Conservation (phyloP, 768 basidiomycete species). For the Trametes meyenii region DNA sequence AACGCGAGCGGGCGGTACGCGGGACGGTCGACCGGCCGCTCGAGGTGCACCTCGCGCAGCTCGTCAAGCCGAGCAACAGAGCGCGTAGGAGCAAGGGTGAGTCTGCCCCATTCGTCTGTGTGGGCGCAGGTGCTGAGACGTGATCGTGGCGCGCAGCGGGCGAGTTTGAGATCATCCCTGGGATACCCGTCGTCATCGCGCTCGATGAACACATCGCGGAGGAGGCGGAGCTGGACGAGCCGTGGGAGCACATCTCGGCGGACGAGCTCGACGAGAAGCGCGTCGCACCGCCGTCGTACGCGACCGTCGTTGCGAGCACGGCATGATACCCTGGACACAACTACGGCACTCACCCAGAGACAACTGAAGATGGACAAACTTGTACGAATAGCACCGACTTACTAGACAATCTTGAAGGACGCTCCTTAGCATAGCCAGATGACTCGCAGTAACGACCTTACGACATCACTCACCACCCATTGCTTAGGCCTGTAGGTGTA, state of each 20-base stretch:
- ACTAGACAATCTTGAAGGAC: not conserved
- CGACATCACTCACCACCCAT: constrained; percentile 4
- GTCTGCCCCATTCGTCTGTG: constrained; percentile 21
- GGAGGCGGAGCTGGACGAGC: constrained; percentile 52
- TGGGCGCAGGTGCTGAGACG: not conserved
- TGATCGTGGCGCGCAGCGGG: constrained; percentile 36
- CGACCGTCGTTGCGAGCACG: constrained; percentile 22
- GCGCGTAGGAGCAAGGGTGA: constrained; percentile 46
- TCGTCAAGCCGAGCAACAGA: constrained; percentile 38
- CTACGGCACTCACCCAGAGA: not conserved
- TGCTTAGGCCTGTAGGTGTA: not conserved
- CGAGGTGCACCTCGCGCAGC: constrained; percentile 30
- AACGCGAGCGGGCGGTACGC: constrained; percentile 16
- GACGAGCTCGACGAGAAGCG: constrained; percentile 42
- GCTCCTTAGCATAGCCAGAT: constrained; percentile 2
- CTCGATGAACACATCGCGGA: constrained; percentile 48
- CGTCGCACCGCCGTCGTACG: constrained; percentile 41
- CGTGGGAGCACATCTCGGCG: constrained; percentile 58
- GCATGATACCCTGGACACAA: constrained; percentile 11
- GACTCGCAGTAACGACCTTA: constrained; percentile 15
- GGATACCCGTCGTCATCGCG: constrained; percentile 56
- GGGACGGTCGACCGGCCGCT: constrained; percentile 25
- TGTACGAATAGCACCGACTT: not conserved
- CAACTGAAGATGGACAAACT: not conserved
- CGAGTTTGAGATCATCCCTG: constrained; percentile 62